Percentiles rank a stretch among this genome's conserved stretches.
Evolutionary conservation across 169 alveolate genomes (phyloP).

Genomic region (Cryptosporidium xiaoi): DNA sequence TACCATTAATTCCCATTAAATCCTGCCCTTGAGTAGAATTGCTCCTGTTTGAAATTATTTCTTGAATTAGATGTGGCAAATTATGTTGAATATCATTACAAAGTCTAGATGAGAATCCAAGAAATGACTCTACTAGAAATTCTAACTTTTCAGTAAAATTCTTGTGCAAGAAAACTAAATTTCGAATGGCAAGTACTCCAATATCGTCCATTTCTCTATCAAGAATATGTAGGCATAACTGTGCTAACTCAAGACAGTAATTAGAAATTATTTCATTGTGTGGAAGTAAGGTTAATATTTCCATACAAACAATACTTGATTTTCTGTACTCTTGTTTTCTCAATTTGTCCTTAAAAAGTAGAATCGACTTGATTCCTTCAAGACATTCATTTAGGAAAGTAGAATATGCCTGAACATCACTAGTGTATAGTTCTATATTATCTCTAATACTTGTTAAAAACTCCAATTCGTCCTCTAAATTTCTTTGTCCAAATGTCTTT

Average conservation of each 20-base stretch:
- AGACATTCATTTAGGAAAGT: slow-evolving; percentile 47
- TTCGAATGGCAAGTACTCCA: slow-evolving; percentile 67
- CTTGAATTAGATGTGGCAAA: slow-evolving; percentile 64
- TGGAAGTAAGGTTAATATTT: slow-evolving; percentile 50
- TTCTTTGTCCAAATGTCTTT: slow-evolving; percentile 34
- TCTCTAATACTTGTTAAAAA: slow-evolving; percentile 58
- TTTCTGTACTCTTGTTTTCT: slow-evolving; percentile 34
- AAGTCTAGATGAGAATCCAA: slow-evolving; percentile 73
- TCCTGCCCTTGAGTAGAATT: slow-evolving; percentile 15
- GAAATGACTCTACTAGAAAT: slow-evolving; percentile 51
- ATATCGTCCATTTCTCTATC: slow-evolving; percentile 72
- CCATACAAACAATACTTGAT: slow-evolving; percentile 65
- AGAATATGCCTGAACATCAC: slow-evolving; percentile 5
- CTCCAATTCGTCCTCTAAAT: slow-evolving; percentile 42
- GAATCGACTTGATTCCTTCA: slow-evolving; percentile 30
- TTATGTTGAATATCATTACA: slow-evolving; percentile 63
- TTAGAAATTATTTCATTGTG: slow-evolving; percentile 64
- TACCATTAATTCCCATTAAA: slow-evolving; percentile 1
- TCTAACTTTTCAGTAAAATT: slow-evolving; percentile 53
- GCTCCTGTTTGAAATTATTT: slow-evolving; percentile 23
- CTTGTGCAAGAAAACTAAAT: slow-evolving; percentile 60
- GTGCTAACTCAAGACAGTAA: slow-evolving; percentile 62
- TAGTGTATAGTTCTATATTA: slow-evolving; percentile 50
- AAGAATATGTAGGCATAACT: slow-evolving; percentile 52
- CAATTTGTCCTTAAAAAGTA: slow-evolving; percentile 29